Base-by-base conservation (phyloP, 352 stramenopile genomes). In the Phytophthora fragariae region DNA sequence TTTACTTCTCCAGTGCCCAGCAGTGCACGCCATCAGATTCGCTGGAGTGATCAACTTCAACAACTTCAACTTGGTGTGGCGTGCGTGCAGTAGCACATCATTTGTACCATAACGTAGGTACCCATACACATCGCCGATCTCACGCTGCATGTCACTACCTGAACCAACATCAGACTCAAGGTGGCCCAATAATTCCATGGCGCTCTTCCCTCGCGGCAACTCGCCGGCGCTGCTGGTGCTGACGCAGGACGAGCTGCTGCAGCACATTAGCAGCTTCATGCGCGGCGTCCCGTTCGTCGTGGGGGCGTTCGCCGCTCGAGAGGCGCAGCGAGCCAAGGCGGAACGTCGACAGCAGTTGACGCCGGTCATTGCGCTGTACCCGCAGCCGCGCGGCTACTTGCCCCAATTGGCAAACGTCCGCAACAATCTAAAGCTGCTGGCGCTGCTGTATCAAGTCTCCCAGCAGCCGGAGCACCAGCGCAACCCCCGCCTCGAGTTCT, bases 401-500 rank as follows among this genome's bases (percentile, higher is more conserved):
- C 74, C 74, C 12, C 74, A 81, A 41, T 41, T 76, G n/a, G 74
- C 70, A 27, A 76, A 79, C 58, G 71, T 81, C 17, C 70, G 62
- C 4, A 62, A 47, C 39, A 62, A 81, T 33, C 2, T 81, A 21
- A n/a, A 15, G 6, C 76, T 81, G 74, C 27, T 81, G 9, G 55
- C 58, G 19, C 47, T 65, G 1, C 24, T 81, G 19, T 29, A 58
- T 4, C 17, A 31, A 33, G 66, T 78, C 5, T 81, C 62, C 3
- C 41, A 44, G 27, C 57, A 57, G 47, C 14, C n/a, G 3, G 65
- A 78, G 33, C 57, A 79, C n/a, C 17, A 9, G 2, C 27, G 33
- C 31, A 75, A 81, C 58, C 55, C 70, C 9, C 56, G 62, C 5
- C 70, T 81, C 17, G 62, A 81, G 50, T 81, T 81, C 50, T 56